Conservation (phyloP, 495 filamentous ascomycete genomes). For the Aspergillus heteromorphus region DNA sequence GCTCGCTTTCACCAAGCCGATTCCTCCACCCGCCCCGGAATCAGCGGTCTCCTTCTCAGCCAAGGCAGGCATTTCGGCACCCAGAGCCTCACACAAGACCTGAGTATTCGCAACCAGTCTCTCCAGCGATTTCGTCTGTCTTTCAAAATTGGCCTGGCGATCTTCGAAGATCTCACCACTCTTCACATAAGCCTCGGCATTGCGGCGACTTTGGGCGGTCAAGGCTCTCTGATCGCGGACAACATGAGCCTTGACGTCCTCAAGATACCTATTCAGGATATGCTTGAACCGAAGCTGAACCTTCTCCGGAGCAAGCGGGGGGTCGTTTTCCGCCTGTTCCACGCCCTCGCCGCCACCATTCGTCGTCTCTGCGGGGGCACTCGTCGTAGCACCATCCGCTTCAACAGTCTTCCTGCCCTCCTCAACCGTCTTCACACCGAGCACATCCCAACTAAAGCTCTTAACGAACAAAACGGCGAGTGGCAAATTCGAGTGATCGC, state of each 20-base stretch:
- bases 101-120: conserved; percentile 88
- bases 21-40: conserved; percentile 61
- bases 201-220: conserved; percentile 75
- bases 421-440: conserved; percentile 66
- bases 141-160: conserved; percentile 92
- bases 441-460: conserved; percentile 89
- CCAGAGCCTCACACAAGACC: conserved; percentile 78
- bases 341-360: conserved; percentile 34
- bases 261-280: conserved; percentile 82
- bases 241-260: conserved; percentile 87
- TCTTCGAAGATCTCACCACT: conserved; percentile 99
- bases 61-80: conserved; percentile 91
- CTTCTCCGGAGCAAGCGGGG: conserved; percentile 67
- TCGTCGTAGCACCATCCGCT: conserved; percentile 70
- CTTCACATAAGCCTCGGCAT: conserved; percentile 97
- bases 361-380: conserved; percentile 43
- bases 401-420: conserved; percentile 81
- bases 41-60: conserved; percentile 71
- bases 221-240: conserved; percentile 85
- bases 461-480: conserved; percentile 93
- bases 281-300: conserved; percentile 83
- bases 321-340: conserved; percentile 50
- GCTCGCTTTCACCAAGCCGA: conserved; percentile 88
- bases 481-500: conserved; percentile 86
- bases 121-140: conserved; percentile 83